Evolutionary conservation across 1,284 basidiomycete species (phyloP), one percentile per base, ranked within the genome.

Genomic region (Microbotryum violaceum): DNA sequence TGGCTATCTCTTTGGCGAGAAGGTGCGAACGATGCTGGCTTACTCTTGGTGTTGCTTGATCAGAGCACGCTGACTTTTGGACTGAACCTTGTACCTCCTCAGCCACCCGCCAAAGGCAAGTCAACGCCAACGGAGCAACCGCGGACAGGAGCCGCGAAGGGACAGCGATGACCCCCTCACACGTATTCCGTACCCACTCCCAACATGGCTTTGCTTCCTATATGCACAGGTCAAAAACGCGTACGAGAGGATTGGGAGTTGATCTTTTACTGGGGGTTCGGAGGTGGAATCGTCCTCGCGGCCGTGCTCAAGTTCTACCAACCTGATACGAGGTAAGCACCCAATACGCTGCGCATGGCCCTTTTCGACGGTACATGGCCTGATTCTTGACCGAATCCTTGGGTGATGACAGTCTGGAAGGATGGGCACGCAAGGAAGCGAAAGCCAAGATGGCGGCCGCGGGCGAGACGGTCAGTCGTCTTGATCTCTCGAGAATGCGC

Each of bases 291-390:
- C 82, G 84, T 79, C 7, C 79, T 91, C 62, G 88, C 85, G 37
- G 78, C 81, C 9, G 82, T 94, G 51, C 77, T 90, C 71, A 77
- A 91, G 52, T 88, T 90, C 77, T 97, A 93, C 82, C 96, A 96
- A 79, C 93, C 94, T 7, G 91, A 97, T 75, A 93, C 67, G 7
- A 57, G 51, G 67, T 66, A 23, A 49, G 67, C 60, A 27, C 27
- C 27, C 0, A 27, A 27, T 27, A 27, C 5, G 27, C 5, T 27
- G 27, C 27, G 27, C 27, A 27, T 6, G 27, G 6, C 27, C 6
- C 27, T 27, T 27, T 27, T 27, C 6, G 1, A 27, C 27, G 27
- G 27, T 27, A 5, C 27, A 27, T 27, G 27, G 27, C 27, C 27
- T 27, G 5, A 27, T 27, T 27, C 27, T 27, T 27, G 27, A 27